A percentile compares a stretch with the other conserved stretches of the same genome.
Conservation (phyloP, 2,329 filamentous ascomycete species). For the Westerdykella sp. region DNA sequence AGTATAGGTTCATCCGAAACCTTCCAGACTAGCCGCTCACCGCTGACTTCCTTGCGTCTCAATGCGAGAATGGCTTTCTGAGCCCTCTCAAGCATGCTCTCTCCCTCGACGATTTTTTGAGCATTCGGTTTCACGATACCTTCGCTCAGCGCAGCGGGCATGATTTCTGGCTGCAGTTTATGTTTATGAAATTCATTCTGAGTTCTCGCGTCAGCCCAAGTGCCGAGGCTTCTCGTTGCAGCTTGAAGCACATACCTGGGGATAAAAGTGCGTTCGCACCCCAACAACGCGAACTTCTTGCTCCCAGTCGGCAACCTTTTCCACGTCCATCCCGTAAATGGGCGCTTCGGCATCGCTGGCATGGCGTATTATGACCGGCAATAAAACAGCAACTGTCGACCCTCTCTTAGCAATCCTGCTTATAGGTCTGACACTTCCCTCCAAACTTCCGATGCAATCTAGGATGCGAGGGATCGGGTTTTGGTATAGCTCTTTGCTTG, state of each 20-base stretch:
- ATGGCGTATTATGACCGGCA: constrained; percentile 54
- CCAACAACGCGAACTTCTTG: constrained; percentile 49
- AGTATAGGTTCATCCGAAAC: constrained; percentile 18
- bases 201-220: not conserved
- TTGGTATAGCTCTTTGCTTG: not conserved
- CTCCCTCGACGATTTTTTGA: constrained; percentile 38
- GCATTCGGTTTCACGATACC: constrained; percentile 40
- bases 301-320: constrained; percentile 44
- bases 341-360: constrained; percentile 45
- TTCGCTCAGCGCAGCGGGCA: constrained; percentile 43
- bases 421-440: constrained; percentile 34
- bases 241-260: constrained; percentile 35
- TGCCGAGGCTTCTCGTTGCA: not conserved
- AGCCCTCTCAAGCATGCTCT: constrained; percentile 38
- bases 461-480: constrained; percentile 23
- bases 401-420: constrained; percentile 47
- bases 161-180: constrained; percentile 50
- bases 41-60: constrained; percentile 41
- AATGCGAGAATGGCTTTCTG: constrained; percentile 41
- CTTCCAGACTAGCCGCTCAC: constrained; percentile 41
- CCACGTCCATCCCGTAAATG: constrained; percentile 51
- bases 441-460: constrained; percentile 31
- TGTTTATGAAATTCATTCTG: constrained; percentile 53
- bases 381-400: constrained; percentile 51
- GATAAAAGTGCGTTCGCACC: constrained; percentile 53